A percentile compares a stretch with the other conserved stretches of the same genome.
Evolutionary conservation across 2,329 filamentous ascomycete species (phyloP).

Genomic region (Trichophyton schoenleinii): DNA sequence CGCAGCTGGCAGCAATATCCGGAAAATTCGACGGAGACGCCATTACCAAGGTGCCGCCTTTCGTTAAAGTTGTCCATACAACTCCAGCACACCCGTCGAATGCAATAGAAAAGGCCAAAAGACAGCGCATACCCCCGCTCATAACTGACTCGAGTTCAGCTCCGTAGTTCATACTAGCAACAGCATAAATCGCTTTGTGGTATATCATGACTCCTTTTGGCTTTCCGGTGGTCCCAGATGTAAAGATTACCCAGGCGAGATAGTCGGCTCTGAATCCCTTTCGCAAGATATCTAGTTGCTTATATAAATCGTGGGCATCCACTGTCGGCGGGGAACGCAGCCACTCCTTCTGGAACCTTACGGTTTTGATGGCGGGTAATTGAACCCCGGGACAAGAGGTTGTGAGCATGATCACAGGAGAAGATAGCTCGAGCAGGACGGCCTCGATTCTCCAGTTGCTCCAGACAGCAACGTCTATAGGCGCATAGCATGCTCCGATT

Average conservation of each 20-base stretch:
- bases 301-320: no score
- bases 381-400: no score
- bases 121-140: no score
- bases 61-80: not conserved
- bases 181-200: no score
- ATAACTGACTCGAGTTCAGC: no score
- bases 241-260: constrained; percentile 10
- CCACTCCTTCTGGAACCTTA: no score
- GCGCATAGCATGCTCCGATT: not conserved
- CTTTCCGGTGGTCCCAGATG: constrained; percentile 6
- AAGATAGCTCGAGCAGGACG: not conserved
- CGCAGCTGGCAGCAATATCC: not conserved
- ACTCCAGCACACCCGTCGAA: not conserved
- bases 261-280: not conserved
- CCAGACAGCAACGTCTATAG: not conserved
- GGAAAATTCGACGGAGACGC: not conserved
- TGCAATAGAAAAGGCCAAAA: not conserved
- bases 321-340: no score
- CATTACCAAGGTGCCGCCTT: not conserved
- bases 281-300: no score
- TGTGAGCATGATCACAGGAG: no score
- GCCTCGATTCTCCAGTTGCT: not conserved
- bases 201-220: constrained; percentile 8
- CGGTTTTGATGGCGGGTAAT: no score
- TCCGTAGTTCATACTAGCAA: no score